Evolutionary conservation across 805 yeast genomes (phyloP), one percentile per base, ranked within the genome.

Genomic region (Clavispora carvajalis): DNA sequence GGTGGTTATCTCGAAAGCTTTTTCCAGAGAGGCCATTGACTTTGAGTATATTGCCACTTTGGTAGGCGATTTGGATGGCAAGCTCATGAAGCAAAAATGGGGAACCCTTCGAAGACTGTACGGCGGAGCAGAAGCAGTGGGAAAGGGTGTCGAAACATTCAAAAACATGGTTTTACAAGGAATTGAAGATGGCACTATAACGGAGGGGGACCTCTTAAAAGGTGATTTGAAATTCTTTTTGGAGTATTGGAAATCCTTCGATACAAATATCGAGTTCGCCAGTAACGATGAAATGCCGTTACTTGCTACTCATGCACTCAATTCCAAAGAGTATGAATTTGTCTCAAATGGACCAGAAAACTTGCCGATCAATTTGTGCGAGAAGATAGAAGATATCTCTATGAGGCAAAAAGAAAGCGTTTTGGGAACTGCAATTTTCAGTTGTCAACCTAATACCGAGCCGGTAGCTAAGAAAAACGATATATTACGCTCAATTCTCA

Each of bases 401-500:
- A 79, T 85, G 82, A 65, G 82, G 39, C 88, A 82, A 51, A 76
- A 84, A 39, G 90, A 85, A 49, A 74, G 74, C 9, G 62, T 69
- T 21, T 59, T 81, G 36, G 59, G 77, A 0, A 66, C 65, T 26
- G 60, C 66, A 1, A 60, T 74, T 0, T 82, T 77, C 53, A 62
- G 71, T 19, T 63, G 55, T 36, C 55, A 68, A 7, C 48, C 52
- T 11, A 46, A 43, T 3, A 18, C 18, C 12, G 24, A 16, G 4
- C 38, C 37, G 2, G 10, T 11, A 3, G 23, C 38, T 5, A 28
- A 41, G 22, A 48, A 46, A 9, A 40, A 50, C 30, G 72, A 74
- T 37, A 58, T 62, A 15, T 55, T 76, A 1, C 62, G 69, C 43
- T 60, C 74, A 1, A 60, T 62, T 13, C 52, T 78, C 26, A 76